phyloP scores from a whole-genome alignment of 1,139 yeast genomes.

The Diutina neorugosa region DNA sequence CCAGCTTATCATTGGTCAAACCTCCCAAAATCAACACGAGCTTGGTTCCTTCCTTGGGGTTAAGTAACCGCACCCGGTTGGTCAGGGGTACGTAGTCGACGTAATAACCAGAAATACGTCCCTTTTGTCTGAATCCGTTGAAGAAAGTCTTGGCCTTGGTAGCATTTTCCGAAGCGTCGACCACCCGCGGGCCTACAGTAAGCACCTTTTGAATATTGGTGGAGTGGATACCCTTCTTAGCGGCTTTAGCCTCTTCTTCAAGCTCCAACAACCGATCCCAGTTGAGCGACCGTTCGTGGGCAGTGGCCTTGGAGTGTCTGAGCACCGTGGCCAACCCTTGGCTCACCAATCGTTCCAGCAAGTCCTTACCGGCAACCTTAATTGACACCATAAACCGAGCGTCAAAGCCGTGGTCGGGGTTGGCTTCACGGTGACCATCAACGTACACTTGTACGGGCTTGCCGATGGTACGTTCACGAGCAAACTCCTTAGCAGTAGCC shows the following conservation, averaged over 20 bases:
- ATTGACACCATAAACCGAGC: constrained; percentile 53
- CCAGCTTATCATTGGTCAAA: constrained; percentile 37
- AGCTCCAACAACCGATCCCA: constrained; percentile 72
- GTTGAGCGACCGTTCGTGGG: constrained; percentile 54
- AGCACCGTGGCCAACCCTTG: constrained; percentile 71
- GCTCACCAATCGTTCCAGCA: constrained; percentile 50
- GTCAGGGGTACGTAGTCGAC: constrained; percentile 64
- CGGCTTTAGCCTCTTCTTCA: constrained; percentile 48
- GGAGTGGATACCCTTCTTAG: constrained; percentile 48
- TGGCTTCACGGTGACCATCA: constrained; percentile 57
- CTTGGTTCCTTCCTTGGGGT: constrained; percentile 64
- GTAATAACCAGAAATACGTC: constrained; percentile 46
- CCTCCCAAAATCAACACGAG: constrained; percentile 72
- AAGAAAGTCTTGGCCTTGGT: constrained; percentile 66
- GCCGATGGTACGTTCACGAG: constrained; percentile 58
- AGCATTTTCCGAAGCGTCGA: constrained; percentile 70
- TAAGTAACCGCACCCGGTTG: constrained; percentile 51
- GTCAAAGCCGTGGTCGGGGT: constrained; percentile 44
- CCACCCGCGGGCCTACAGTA: constrained; percentile 44
- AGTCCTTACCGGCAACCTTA: constrained; percentile 36
- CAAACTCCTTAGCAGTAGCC: constrained; percentile 60
- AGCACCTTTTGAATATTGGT: constrained; percentile 36
- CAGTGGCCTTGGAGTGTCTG: constrained; percentile 62
- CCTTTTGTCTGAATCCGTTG: constrained; percentile 57
- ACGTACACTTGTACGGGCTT: constrained; percentile 47